Conservation (phyloP, 352 stramenopile genomes). For the Pythium phragmiticola region DNA sequence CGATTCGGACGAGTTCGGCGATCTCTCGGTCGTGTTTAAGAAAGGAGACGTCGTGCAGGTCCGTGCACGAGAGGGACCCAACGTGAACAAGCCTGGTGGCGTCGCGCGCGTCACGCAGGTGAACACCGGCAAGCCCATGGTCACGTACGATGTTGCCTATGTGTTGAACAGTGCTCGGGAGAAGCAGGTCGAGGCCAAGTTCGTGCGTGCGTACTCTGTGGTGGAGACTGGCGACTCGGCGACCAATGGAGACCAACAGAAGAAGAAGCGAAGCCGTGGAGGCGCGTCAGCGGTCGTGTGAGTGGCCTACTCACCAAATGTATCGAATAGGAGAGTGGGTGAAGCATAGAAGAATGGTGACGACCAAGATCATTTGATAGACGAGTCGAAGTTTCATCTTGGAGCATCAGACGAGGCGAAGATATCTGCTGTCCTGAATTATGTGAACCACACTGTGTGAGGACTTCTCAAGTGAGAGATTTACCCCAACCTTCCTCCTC, state of each 20-base stretch:
- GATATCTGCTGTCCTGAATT: no score
- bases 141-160: slow-evolving; percentile 71
- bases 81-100: slow-evolving; percentile 70
- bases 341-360: no score
- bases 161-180: slow-evolving; percentile 55
- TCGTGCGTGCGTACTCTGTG: slow-evolving; percentile 38
- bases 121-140: slow-evolving; percentile 20
- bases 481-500: background rate
- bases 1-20: slow-evolving; percentile 33
- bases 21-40: slow-evolving; percentile 37
- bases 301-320: no score
- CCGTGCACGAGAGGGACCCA: slow-evolving; percentile 47
- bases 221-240: background rate
- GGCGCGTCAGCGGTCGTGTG: no score
- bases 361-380: no score
- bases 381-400: no score
- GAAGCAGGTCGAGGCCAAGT: slow-evolving; percentile 56
- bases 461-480: background rate
- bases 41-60: slow-evolving; percentile 61
- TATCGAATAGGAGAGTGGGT: no score
- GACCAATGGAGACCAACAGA: slow-evolving; percentile 2
- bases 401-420: no score
- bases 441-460: background rate
- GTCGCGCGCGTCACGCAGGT: slow-evolving; percentile 59
- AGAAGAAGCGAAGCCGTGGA: slow-evolving; percentile 17